These are phyloP conservation scores for Phaeosphaeria sp. DNA, from an alignment of 2,329 filamentous ascomycete genomes.

Conservation along the genomic window DNA sequence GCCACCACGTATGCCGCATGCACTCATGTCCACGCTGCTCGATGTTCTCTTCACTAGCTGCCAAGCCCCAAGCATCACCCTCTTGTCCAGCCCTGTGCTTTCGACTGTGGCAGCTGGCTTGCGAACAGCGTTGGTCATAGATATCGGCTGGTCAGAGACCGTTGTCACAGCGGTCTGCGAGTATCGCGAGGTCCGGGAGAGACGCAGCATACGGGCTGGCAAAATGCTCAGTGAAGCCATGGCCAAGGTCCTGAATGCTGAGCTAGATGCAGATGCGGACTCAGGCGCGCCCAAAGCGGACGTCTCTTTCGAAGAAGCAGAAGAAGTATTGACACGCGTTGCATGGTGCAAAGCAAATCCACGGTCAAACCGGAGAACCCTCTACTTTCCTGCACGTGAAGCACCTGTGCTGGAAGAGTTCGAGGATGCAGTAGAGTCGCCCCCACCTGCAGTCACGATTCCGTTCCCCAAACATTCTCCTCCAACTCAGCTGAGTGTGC, in stretches of 20 bases:
- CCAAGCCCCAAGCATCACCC: constrained; percentile 78
- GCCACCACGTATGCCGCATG: constrained; percentile 78
- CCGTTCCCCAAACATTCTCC: constrained; percentile 46
- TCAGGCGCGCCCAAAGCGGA: constrained; percentile 30
- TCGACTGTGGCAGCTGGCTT: constrained; percentile 79
- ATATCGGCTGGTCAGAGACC: constrained; percentile 93
- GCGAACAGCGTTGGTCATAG: constrained; percentile 83
- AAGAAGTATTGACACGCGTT: constrained; percentile 77
- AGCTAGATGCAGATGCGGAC: constrained; percentile 43
- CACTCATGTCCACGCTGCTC: constrained; percentile 76
- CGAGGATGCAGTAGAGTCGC: constrained; percentile 46
- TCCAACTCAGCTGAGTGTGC: constrained; percentile 64
- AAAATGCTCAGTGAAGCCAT: constrained; percentile 74
- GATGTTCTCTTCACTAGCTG: constrained; percentile 82
- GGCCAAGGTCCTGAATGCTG: constrained; percentile 65
- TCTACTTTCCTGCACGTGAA: constrained; percentile 42
- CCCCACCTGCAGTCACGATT: constrained; percentile 41
- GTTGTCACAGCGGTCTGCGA: constrained; percentile 87
- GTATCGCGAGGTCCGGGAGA: constrained; percentile 78
- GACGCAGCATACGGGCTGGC: constrained; percentile 75
- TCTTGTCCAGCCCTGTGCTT: constrained; percentile 80
- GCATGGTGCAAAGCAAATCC: constrained; percentile 70
- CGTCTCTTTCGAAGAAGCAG: constrained; percentile 74
- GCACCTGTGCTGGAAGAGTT: constrained; percentile 53
- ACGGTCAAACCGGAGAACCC: constrained; percentile 35